A percentile compares a stretch with the other conserved stretches of the same genome.
Evolutionary conservation across 1,284 basidiomycete genomes (phyloP).

Genomic region (Sanghuangporus weigelae): DNA sequence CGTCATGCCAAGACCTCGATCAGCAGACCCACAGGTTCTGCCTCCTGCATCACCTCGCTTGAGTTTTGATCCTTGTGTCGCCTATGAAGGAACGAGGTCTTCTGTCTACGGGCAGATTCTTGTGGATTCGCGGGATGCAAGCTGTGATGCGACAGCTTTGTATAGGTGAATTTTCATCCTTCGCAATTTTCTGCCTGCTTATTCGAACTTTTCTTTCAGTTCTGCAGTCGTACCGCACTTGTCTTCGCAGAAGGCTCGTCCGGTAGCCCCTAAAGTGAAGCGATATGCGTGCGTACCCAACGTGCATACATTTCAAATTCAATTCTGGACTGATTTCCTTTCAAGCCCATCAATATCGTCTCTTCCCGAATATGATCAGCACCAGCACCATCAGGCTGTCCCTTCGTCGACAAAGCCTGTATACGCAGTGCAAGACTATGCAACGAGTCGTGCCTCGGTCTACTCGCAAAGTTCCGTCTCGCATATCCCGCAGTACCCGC

Average conservation of each 20-base stretch:
- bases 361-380: conserved; percentile 7
- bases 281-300: conserved; percentile 13
- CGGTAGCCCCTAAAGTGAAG: conserved; percentile 5
- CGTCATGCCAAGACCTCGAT: conserved; percentile 17
- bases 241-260: conserved; percentile 1
- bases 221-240: conserved; percentile 45
- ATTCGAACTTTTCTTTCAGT: conserved; percentile 26
- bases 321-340: background rate
- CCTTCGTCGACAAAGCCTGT: background rate
- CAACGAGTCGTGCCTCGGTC: conserved; percentile 10
- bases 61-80: conserved; percentile 42
- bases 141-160: conserved; percentile 38
- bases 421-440: conserved; percentile 5
- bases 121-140: conserved; percentile 21
- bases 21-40: background rate
- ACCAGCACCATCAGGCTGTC: conserved; percentile 1
- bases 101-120: conserved; percentile 1
- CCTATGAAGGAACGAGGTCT: conserved; percentile 32
- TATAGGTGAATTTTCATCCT: conserved; percentile 43
- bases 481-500: conserved; percentile 6
- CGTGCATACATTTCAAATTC: background rate
- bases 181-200: background rate
- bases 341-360: conserved; percentile 2
- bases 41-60: conserved; percentile 9
- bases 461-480: conserved; percentile 6